Base-by-base conservation (phyloP, 768 basidiomycete genomes). In the Chalciporus piperatus region DNA sequence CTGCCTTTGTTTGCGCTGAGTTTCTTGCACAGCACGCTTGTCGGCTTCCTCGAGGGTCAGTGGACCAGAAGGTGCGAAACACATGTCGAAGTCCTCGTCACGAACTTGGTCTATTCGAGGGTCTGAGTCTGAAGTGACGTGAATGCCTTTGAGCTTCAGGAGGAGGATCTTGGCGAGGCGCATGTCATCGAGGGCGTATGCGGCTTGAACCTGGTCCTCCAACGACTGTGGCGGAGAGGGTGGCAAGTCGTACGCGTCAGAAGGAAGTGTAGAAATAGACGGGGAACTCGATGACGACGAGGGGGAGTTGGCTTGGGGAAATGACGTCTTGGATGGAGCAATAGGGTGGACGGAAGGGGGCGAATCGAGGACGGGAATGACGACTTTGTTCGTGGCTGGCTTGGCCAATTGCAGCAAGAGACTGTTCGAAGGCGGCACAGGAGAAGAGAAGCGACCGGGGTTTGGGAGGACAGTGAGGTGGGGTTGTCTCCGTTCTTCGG, bases 111-210 rank as follows among this genome's bases (percentile, higher is more conserved):
- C 81, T 46, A 86, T 84, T 41, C 83, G 78, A 1, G 85, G 83
- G 65, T 85, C 84, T 53, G 77, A 67, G 65, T 81, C 78, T 12
- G 75, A 74, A 10, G 75, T 71, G 62, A 85, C 79, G 52, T 84
- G 76, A 48, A 85, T 76, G 55, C 84, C 84, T 8, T 64, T 79
- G 57, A 85, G 77, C 19, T 77, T 75, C 45, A 87, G 70, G n/a
- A 84, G 73, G 11, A 87, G 75, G 25, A 81, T 72, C 70, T 82
- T 83, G 41, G 85, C 84, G 54, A 81, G 76, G 52, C 80, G 83
- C 50, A 87, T 79, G 70, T 87, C 73, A 64, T 87, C 84, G 55
- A 76, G 72, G 0, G 84, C 82, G 59, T 86, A 86, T 7, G 85
- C 85, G 59, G 77, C 72, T 60, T 85, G 83, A 33, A 86, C 75